Evolutionary conservation across 345 rosid genomes (phyloP).

Genomic region (Moricandia moricandioides): DNA sequence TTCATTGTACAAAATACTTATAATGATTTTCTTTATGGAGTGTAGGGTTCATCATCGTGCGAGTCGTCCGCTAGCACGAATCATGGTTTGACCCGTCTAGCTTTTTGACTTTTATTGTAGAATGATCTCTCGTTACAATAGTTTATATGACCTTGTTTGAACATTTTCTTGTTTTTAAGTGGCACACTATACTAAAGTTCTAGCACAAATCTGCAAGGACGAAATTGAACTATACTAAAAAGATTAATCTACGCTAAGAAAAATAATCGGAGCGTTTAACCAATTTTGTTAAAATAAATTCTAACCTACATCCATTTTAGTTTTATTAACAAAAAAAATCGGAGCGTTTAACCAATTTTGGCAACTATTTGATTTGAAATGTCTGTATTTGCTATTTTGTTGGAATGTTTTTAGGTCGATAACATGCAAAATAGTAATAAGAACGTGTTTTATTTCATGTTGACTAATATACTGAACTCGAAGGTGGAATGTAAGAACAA

Average conservation of each 20-base stretch:
- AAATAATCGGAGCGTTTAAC: too few relatives aligned
- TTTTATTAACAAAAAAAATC: too few relatives aligned
- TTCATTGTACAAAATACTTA: not conserved
- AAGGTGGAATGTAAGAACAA: not conserved
- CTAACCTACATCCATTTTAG: too few relatives aligned
- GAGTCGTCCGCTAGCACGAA: not conserved
- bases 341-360: too few relatives aligned
- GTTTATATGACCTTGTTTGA: not conserved
- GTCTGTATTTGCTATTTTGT: not conserved
- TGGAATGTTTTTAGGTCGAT: not conserved
- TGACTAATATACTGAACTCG: slow-evolving; percentile 1
- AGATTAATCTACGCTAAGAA: too few relatives aligned
- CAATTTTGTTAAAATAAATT: too few relatives aligned
- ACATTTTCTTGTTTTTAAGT: not conserved
- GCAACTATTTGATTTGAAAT: too few relatives aligned
- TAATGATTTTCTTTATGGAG: not conserved
- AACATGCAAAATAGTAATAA: not conserved
- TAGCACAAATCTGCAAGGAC: too few relatives aligned
- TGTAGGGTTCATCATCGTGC: not conserved
- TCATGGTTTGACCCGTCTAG: not conserved
- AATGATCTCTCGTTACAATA: not conserved
- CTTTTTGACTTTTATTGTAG: not conserved
- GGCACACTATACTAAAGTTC: too few relatives aligned
- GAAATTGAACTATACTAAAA: too few relatives aligned
- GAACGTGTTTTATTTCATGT: slow-evolving; percentile 11